Base-by-base conservation (phyloP, 2,329 filamentous ascomycete species). In the Parastagonospora nodorum region DNA sequence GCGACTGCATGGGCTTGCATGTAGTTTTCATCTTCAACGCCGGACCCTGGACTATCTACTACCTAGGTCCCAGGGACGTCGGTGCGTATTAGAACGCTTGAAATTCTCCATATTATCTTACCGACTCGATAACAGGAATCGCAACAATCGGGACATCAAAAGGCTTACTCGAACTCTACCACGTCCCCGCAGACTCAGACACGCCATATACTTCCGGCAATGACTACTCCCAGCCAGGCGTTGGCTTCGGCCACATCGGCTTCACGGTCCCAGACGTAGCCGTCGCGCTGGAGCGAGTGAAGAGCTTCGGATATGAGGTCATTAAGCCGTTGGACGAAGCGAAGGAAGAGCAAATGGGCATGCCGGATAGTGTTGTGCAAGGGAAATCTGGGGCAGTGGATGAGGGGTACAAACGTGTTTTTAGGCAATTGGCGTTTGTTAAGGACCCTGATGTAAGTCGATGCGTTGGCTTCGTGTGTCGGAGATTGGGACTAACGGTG, bases 201-300 rank as follows among this genome's bases (percentile, higher is more conserved):
- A 50, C 56, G 5, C 5, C 51, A 1, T 73, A 73, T 39, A 42
- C 42, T 4, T 65, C 51, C 9, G 70, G 69, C 0, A 72, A 73
- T 42, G 63, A 67, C 15, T 66, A 68, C 42, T 36, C 35, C 4
- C 42, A 43, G 1, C 41, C 47, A 1, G 53, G 61, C 5, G 39
- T 70, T 4, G 69, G 69, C 4, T 72, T 73, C 33, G 68, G 69
- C 1, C 70, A 73, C 42, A 49, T 73, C n/a, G 69, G 70, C 0
- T 71, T 73, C 46, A 72, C 67, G 8, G 66, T 73, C 0, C 68
- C 69, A 1, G 55, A 72, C 59, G 68, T 72, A 1, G 51, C 37
- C 7, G 55, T 43, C 10, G 56, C 67, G 12, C 36, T 72, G 6
- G 46, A 63, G 4, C 48, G 66, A 5, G 56, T 67, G 6, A 50